Percentiles rank a stretch among this genome's conserved stretches.
These are phyloP conservation scores for Lentinula aciculospora DNA, from an alignment of 768 basidiomycete species.

Conservation along the genomic window DNA sequence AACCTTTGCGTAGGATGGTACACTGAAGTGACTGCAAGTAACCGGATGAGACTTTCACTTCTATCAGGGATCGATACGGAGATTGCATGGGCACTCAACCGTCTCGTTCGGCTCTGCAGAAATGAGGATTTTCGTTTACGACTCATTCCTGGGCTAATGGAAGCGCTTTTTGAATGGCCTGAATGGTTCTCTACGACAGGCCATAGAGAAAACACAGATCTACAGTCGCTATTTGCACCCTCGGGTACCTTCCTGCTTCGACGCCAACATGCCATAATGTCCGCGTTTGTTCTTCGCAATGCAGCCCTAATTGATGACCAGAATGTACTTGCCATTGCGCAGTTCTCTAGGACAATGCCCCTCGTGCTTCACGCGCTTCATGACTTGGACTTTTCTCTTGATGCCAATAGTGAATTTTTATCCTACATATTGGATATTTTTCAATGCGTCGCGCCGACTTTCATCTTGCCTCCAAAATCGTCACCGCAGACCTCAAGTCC, in stretches of 20 bases:
- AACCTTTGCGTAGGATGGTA: constrained; percentile 61
- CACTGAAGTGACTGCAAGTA: constrained; percentile 71
- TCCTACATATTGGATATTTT: constrained; percentile 69
- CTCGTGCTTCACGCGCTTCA: constrained; percentile 63
- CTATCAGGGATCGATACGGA: constrained; percentile 80
- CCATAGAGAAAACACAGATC: constrained; percentile 37
- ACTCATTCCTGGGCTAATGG: constrained; percentile 71
- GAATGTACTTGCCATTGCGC: constrained; percentile 57
- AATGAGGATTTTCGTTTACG: constrained; percentile 75
- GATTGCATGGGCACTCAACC: constrained; percentile 85
- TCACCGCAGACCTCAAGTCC: constrained; percentile 37
- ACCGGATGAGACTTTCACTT: constrained; percentile 88
- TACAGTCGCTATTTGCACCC: constrained; percentile 48
- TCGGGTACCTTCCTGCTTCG: constrained; percentile 44
- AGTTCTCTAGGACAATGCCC: constrained; percentile 55
- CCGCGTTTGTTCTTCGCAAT: constrained; percentile 84
- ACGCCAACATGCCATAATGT: constrained; percentile 77
- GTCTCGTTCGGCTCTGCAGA: constrained; percentile 72
- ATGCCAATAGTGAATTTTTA: constrained; percentile 68
- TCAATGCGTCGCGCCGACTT: constrained; percentile 51
- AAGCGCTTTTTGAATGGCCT: constrained; percentile 85
- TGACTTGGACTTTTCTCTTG: constrained; percentile 53
- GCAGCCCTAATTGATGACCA: constrained; percentile 56
- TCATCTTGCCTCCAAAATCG: constrained; percentile 27
- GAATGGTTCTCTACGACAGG: constrained; percentile 73